These are phyloP conservation scores for Dryas drummondii DNA, from an alignment of 306 rosid species.

Conservation along the genomic window DNA sequence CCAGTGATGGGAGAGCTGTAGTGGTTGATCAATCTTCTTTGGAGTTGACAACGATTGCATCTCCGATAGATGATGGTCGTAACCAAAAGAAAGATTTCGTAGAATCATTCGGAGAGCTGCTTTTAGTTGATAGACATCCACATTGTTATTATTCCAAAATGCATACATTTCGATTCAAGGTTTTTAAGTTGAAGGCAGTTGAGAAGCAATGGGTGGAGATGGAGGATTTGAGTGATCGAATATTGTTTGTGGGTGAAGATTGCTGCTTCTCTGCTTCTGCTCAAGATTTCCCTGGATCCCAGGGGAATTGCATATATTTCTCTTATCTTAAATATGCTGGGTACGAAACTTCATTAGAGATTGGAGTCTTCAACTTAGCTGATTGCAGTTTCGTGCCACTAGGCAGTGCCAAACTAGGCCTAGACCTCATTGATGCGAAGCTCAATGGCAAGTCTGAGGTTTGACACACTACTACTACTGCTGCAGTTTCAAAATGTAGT, in stretches of 20 bases:
- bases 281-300: constrained; percentile 11
- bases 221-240: not conserved
- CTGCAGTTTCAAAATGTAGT: too few relatives aligned
- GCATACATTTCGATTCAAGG: not conserved
- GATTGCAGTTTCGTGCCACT: not conserved
- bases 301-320: not conserved
- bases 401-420: not conserved
- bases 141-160: not conserved
- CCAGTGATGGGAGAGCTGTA: not conserved
- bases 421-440: too few relatives aligned
- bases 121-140: not conserved
- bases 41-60: not conserved
- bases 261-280: constrained; percentile 4
- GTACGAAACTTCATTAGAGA: too few relatives aligned
- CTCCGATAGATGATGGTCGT: too few relatives aligned
- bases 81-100: constrained; percentile 5
- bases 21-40: not conserved
- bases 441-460: too few relatives aligned
- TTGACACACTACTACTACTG: too few relatives aligned
- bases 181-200: not conserved
- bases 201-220: not conserved
- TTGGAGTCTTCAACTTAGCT: not conserved
- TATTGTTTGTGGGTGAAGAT: not conserved
- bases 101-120: constrained; percentile 36
- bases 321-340: too few relatives aligned